A percentile compares a stretch with the other conserved stretches of the same genome.
These are phyloP conservation scores for Suillus placidus DNA, from an alignment of 768 basidiomycete genomes.

Conservation along the genomic window DNA sequence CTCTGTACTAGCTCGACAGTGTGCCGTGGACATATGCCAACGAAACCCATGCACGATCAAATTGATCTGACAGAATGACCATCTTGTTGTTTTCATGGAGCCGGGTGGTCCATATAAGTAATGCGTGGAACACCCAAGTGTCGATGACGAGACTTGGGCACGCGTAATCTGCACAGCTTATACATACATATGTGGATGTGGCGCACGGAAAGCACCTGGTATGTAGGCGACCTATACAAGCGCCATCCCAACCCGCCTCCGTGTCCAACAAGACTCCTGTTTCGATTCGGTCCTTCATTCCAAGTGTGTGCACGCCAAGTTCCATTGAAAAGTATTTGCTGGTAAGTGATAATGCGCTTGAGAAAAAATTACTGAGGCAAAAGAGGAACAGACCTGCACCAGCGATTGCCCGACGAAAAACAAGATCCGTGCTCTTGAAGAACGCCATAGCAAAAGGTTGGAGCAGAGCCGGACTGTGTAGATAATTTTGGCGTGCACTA, in stretches of 20 bases:
- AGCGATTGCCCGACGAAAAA: neutral
- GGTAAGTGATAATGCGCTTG: neutral
- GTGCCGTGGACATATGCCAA: conserved; percentile 42
- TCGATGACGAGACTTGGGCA: neutral
- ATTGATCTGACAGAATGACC: neutral
- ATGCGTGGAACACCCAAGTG: neutral
- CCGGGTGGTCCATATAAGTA: neutral
- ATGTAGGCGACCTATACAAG: neutral
- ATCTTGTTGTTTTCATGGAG: neutral
- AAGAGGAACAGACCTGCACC: neutral
- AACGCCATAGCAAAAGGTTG: neutral
- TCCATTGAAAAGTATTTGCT: neutral
- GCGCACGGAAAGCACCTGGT: neutral
- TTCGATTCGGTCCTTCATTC: neutral
- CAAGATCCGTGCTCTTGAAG: neutral
- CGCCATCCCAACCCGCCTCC: neutral
- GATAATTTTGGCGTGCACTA: neutral
- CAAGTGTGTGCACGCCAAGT: neutral
- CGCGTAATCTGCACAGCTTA: neutral
- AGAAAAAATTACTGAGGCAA: neutral
- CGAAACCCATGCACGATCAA: neutral
- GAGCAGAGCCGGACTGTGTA: neutral
- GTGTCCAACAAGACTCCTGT: neutral
- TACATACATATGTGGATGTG: neutral
- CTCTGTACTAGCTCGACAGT: conserved; percentile 32